These are phyloP conservation scores for Mikania micrantha DNA, from an alignment of 129 eudicot genomes.

Conservation along the genomic window DNA sequence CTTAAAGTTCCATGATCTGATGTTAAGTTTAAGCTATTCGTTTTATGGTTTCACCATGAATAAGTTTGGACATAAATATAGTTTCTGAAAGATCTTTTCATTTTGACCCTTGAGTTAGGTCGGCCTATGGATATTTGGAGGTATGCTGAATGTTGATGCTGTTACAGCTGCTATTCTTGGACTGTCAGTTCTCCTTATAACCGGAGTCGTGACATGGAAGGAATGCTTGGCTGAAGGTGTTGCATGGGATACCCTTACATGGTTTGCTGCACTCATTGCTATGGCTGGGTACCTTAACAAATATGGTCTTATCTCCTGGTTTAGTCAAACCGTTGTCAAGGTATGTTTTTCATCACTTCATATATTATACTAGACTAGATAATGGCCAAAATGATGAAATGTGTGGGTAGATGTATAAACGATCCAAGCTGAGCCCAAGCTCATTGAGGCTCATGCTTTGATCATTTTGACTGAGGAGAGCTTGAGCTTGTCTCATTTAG, in stretches of 20 bases:
- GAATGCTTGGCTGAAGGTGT: conserved; percentile 93
- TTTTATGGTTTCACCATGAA: too few species aligned
- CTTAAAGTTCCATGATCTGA: not conserved
- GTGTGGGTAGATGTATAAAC: too few species aligned
- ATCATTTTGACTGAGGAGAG: too few species aligned
- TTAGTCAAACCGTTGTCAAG: conserved; percentile 93
- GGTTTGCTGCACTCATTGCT: conserved; percentile 99
- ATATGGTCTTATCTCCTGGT: conserved; percentile 97
- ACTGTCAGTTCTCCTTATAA: conserved; percentile 73
- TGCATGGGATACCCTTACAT: conserved; percentile 99
- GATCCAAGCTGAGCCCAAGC: too few species aligned
- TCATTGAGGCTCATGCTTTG: too few species aligned
- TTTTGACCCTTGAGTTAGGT: conserved; percentile 44
- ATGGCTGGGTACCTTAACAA: conserved; percentile 99
- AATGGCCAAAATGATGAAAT: too few species aligned
- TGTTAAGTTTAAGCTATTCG: not conserved
- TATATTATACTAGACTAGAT: too few species aligned
- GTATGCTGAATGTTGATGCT: conserved; percentile 73
- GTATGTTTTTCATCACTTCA: conserved; percentile 32
- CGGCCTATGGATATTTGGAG: conserved; percentile 95
- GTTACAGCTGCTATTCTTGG: conserved; percentile 99
- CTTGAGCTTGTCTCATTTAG: too few species aligned
- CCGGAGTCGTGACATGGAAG: conserved; percentile 98
- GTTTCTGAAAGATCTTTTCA: too few species aligned
- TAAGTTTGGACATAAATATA: too few species aligned